These are phyloP conservation scores for Calonectria multiphialidica DNA, from an alignment of 2,329 filamentous ascomycete genomes.

Conservation along the genomic window DNA sequence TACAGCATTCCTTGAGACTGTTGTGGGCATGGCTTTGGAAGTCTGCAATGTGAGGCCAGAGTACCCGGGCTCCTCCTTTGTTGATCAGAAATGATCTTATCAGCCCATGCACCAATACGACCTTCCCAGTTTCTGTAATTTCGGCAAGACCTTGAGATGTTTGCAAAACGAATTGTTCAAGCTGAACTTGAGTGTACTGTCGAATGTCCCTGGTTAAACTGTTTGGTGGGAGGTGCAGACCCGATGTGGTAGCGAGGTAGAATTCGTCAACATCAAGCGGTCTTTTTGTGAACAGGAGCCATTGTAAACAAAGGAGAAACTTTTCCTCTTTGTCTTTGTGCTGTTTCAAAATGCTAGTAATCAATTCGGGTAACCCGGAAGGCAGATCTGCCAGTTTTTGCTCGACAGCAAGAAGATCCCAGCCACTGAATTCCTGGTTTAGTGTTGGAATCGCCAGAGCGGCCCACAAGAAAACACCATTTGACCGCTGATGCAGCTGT, in stretches of 20 bases:
- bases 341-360: not conserved
- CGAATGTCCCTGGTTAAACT: constrained; percentile 28
- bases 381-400: not conserved
- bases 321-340: not conserved
- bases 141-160: constrained; percentile 62
- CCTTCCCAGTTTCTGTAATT: constrained; percentile 40
- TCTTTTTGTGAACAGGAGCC: constrained; percentile 2
- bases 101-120: constrained; percentile 60
- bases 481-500: not conserved
- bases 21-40: constrained; percentile 12
- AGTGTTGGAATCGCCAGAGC: not conserved
- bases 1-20: constrained; percentile 22
- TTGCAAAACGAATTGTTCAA: constrained; percentile 50
- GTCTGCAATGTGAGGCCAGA: constrained; percentile 2
- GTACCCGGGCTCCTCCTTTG: constrained; percentile 42
- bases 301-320: constrained; percentile 4
- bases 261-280: not conserved
- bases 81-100: constrained; percentile 60
- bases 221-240: not conserved
- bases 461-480: not conserved
- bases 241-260: constrained; percentile 10
- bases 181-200: constrained; percentile 31
- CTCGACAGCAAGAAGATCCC: not conserved
- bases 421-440: not conserved
- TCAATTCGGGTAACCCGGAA: not conserved